Evolutionary conservation across 495 filamentous ascomycete genomes (phyloP).

Genomic region (Penicillium robsamsonii): DNA sequence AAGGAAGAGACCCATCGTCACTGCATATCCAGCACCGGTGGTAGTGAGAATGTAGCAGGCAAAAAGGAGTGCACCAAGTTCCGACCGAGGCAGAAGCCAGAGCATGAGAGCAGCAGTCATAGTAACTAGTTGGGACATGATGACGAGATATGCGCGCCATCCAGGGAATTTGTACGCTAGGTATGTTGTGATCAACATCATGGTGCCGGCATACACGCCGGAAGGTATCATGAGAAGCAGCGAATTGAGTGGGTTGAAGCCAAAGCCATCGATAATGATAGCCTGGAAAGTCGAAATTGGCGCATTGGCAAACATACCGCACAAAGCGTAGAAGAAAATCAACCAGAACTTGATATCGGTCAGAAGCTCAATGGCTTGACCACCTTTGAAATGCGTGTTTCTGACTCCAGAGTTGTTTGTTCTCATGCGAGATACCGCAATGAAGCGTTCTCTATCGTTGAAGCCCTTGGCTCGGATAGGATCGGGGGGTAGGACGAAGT

Average conservation of each 20-base stretch:
- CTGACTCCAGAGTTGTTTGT: conserved; percentile 47
- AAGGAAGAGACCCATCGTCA: conserved; percentile 42
- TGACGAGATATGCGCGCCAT: not conserved
- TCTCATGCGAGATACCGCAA: conserved; percentile 47
- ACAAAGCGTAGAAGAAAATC: conserved; percentile 37
- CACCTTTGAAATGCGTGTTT: conserved; percentile 49
- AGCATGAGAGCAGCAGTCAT: conserved; percentile 33
- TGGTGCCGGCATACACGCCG: not conserved
- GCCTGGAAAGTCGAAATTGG: conserved; percentile 23
- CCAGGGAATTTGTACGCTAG: conserved; percentile 1
- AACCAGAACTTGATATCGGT: conserved; percentile 47
- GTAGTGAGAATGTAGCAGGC: conserved; percentile 39
- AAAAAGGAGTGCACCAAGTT: conserved; percentile 41
- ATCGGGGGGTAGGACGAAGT: conserved; percentile 46
- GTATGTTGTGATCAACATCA: not conserved
- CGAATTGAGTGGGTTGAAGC: not conserved
- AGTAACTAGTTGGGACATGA: conserved; percentile 20
- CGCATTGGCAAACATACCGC: conserved; percentile 44
- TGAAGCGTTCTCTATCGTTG: conserved; percentile 43
- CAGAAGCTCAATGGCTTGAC: conserved; percentile 47
- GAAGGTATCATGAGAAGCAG: conserved; percentile 1
- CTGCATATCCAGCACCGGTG: conserved; percentile 23
- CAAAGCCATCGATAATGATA: conserved; percentile 1
- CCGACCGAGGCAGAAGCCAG: conserved; percentile 31
- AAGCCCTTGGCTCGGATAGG: conserved; percentile 43